Conservation (phyloP, 192 early-diverging fungal species). For the Coemansia sp. region DNA sequence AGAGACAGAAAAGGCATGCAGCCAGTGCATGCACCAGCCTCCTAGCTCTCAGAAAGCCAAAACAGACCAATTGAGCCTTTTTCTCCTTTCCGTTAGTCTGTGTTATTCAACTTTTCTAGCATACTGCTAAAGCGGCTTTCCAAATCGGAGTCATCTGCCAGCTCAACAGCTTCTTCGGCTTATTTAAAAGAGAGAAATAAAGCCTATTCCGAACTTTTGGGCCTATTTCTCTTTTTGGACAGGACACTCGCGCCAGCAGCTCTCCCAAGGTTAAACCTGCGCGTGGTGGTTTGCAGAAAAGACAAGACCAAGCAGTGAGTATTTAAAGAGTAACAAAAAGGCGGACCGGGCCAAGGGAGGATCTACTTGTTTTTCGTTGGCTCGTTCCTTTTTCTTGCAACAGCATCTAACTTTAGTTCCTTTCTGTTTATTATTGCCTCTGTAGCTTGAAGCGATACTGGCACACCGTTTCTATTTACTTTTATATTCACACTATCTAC, state of each 20-base stretch:
- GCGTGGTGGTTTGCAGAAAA: constrained; percentile 3
- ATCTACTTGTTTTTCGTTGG: constrained; percentile 1
- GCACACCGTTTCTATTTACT: background rate
- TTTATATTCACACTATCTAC: background rate
- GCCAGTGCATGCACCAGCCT: constrained; percentile 1
- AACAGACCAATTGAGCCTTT: background rate
- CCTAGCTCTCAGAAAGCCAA: no score
- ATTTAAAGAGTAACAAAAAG: background rate
- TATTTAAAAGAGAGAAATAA: no score
- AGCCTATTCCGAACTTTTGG: no score
- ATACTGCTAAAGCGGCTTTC: background rate
- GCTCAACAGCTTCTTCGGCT: background rate
- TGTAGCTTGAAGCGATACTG: no score
- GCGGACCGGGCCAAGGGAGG: background rate
- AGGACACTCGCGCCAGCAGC: background rate
- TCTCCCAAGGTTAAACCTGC: background rate
- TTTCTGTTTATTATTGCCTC: constrained; percentile 1
- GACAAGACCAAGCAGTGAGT: background rate
- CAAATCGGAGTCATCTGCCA: background rate
- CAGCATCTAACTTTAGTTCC: background rate
- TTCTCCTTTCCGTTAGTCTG: background rate
- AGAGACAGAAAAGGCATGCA: background rate
- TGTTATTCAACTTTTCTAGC: background rate
- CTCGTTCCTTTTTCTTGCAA: background rate
- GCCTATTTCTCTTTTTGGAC: background rate